phyloP scores from a whole-genome alignment of 768 basidiomycete species.

The Kwoniella heveanensis region DNA sequence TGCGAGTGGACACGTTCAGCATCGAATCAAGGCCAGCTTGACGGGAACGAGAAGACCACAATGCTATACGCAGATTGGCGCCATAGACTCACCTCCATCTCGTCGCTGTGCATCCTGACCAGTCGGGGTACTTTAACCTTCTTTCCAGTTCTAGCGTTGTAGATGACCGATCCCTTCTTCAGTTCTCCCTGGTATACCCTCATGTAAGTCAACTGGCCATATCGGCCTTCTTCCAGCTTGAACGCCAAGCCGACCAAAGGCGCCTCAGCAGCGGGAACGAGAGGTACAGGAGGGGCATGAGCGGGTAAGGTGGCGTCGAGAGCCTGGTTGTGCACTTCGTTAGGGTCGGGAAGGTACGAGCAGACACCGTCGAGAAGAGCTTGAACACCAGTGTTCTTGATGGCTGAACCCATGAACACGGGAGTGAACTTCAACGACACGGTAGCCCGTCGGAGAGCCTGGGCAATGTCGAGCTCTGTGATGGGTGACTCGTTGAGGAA shows the following conservation, averaged over 20 bases:
- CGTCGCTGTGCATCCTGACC: slow-evolving; percentile 97
- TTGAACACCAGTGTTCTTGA: slow-evolving; percentile 96
- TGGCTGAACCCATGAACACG: slow-evolving; percentile 93
- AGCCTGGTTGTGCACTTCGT: slow-evolving; percentile 75
- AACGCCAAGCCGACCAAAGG: slow-evolving; percentile 93
- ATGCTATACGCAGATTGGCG: background rate
- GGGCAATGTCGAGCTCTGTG: slow-evolving; percentile 69
- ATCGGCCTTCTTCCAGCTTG: slow-evolving; percentile 96
- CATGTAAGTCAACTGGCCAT: slow-evolving; percentile 97
- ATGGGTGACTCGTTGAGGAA: slow-evolving; percentile 82
- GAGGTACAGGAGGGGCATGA: slow-evolving; percentile 68
- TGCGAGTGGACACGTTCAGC: background rate
- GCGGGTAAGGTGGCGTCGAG: slow-evolving; percentile 67
- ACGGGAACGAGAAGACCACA: background rate
- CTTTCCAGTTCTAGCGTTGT: slow-evolving; percentile 91
- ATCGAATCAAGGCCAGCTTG: slow-evolving; percentile 8
- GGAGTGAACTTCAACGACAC: slow-evolving; percentile 87
- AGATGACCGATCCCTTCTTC: slow-evolving; percentile 81
- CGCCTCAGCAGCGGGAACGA: slow-evolving; percentile 79
- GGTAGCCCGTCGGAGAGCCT: slow-evolving; percentile 86
- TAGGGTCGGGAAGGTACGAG: slow-evolving; percentile 87
- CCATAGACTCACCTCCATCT: slow-evolving; percentile 80
- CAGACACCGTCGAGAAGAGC: slow-evolving; percentile 92
- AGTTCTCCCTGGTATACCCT: slow-evolving; percentile 93
- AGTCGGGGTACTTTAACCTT: slow-evolving; percentile 94